Evolutionary conservation across 345 rosid species (phyloP), one percentile per base, ranked within the genome.

Genomic region (Eucalyptus lansdowneana): DNA sequence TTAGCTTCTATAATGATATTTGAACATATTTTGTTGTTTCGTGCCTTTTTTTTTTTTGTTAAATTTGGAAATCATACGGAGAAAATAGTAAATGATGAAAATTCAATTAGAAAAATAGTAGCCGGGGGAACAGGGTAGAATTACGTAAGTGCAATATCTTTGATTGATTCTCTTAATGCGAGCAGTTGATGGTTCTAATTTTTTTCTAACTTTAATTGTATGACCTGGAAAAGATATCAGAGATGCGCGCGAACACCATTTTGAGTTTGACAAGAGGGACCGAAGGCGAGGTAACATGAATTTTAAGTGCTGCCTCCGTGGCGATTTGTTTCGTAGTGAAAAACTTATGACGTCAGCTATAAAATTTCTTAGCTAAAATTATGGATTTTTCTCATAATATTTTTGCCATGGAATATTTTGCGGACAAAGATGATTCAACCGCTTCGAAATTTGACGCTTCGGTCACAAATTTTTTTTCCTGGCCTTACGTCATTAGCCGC

Each of bases 1-100:
- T 37, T 37, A 40, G 45, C 81, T 37, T 37, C 2, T 37, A 5
- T 40, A 37, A 37, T 76, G 47, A 21, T 12, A 6, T 22, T 76
- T 76, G 47, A 21, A 76, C 27, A 76, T 40, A 40, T 21, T 76
- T 72, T 37, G 85, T 22, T 37, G 15, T 76, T 21, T 40, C 1
- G 2, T 40, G 47, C 27, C 4, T 3, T 21, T 37, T 72, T 49
- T 13, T 15, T 31, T 4, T 31, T 16, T 16, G 6, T 0, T 17
- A 3, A 19, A 76, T 76, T 76, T 76, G 47, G 15, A 76, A 37
- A 76, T 22, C 29, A 40, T 40, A 40, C 0, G 83, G 27, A 76
- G 83, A 72, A 37, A 37, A 72, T 69, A 37, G 25, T 72, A 37
- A 72, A 72, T 72, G 14, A 19, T 34, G 81, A 37, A 72, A 72